Conservation (phyloP, 1,284 basidiomycete genomes). For the Leccinum proliferum region DNA sequence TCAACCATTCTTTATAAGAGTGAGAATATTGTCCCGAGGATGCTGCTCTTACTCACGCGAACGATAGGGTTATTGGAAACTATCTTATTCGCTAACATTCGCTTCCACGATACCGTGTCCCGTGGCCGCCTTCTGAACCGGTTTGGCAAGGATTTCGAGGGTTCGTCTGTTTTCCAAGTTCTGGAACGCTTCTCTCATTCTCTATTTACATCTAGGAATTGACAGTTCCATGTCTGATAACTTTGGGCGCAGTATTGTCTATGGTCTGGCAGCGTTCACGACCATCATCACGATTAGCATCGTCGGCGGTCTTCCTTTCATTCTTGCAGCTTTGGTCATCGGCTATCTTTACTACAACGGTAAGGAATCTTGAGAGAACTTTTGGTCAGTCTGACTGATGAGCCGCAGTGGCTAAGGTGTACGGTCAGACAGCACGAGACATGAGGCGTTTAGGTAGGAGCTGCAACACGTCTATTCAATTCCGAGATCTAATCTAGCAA, state of each 20-base stretch:
- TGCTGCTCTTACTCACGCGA: conserved; percentile 12
- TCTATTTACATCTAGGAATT: conserved; percentile 47
- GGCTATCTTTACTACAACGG: conserved; percentile 66
- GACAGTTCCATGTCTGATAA: conserved; percentile 86
- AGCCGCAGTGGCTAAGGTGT: conserved; percentile 48
- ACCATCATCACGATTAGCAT: conserved; percentile 75
- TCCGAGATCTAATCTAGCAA: conserved; percentile 1
- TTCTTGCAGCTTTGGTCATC: conserved; percentile 56
- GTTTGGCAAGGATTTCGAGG: conserved; percentile 94
- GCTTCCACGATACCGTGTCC: conserved; percentile 92
- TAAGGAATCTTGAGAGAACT: conserved; percentile 29
- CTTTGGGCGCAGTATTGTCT: conserved; percentile 73
- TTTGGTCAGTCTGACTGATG: not conserved
- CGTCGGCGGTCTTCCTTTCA: conserved; percentile 76
- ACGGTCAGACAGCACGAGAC: conserved; percentile 83
- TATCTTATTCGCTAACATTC: conserved; percentile 85
- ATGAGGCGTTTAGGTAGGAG: conserved; percentile 80
- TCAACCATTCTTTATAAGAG: conserved; percentile 68
- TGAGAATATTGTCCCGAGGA: conserved; percentile 27
- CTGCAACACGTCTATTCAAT: not conserved
- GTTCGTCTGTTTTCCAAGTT: conserved; percentile 29
- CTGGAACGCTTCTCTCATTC: not conserved
- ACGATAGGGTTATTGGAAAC: conserved; percentile 66
- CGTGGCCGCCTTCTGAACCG: conserved; percentile 84
- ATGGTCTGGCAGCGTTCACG: conserved; percentile 50